Base-by-base conservation (phyloP, 179 eudicot species). In the Beta corolliflora region DNA sequence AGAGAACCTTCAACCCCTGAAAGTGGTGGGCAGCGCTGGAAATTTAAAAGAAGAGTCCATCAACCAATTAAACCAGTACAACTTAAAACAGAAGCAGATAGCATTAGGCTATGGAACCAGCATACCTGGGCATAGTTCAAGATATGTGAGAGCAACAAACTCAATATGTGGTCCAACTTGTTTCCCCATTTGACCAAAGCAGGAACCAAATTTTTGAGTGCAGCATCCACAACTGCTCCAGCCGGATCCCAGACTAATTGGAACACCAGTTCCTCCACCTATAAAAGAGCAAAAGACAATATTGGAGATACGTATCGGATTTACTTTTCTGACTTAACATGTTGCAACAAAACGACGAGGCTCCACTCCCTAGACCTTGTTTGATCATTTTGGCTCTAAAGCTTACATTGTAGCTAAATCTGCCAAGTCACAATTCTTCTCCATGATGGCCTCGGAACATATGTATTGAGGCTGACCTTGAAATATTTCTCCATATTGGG, bases 381-480 rank as follows among this genome's bases (percentile, higher is more conserved):
- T 82, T 83, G 65, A 84, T 88, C 85, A 87, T 85, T 88, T 81
- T 81, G 85, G 88, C 88, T 89, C 88, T 87, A 89, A 83, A 91
- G 97, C 98, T 97, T 97, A 97, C 99, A 87, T 94, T 93, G 94
- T 91, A 92, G 93, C 91, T 78, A 90, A 91, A 89, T 85, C 98
- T 91, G 98, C 89, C 93, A 94, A 93, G 97, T 91, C 97, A 94
- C 93, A 92, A 79, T 88, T 91, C 97, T 91, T 90, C 99, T 90
- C 94, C 97, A 91, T 91, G 94, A 97, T 94, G 91, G 93, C 98
- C 99, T 92, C 91, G 93, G 92, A 91, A 92, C 97, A 90, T 92
- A 92, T 93, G 87, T 95, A 97, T 91, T 93, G 99, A 97, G 96
- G 98, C 99, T 97, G 99, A 97, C 98, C 99, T 94, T 97, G 98